Evolutionary conservation across 2,329 filamentous ascomycete genomes (phyloP).

Genomic region (Colletotrichum sp.): DNA sequence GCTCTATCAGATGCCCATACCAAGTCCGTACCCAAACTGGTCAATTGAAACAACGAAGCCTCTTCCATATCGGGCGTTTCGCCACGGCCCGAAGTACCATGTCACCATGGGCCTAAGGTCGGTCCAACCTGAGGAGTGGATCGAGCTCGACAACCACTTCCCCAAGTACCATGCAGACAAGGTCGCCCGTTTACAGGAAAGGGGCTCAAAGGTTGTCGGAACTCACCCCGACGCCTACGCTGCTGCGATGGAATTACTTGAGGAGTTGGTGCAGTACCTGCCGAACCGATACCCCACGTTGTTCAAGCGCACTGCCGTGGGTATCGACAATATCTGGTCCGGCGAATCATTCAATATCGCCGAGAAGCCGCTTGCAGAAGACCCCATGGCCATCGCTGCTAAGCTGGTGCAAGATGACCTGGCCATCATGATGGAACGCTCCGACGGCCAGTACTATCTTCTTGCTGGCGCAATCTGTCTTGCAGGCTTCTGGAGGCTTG

Average conservation of each 20-base stretch:
- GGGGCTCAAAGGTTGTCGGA: constrained; percentile 69
- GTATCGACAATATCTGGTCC: constrained; percentile 74
- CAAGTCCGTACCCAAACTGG: constrained; percentile 71
- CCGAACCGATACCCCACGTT: constrained; percentile 77
- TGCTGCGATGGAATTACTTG: constrained; percentile 76
- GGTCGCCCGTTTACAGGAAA: constrained; percentile 67
- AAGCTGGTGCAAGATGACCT: constrained; percentile 82
- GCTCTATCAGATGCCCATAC: constrained; percentile 62
- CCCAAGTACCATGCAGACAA: constrained; percentile 76
- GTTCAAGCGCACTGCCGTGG: constrained; percentile 66
- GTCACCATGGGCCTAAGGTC: constrained; percentile 79
- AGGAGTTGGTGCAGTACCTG: constrained; percentile 75
- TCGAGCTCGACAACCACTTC: constrained; percentile 84
- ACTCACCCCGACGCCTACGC: constrained; percentile 75
- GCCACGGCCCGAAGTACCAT: constrained; percentile 77
- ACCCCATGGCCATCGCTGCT: constrained; percentile 78
- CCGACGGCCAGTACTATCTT: constrained; percentile 82
- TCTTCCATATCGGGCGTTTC: constrained; percentile 79
- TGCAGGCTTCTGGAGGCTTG: constrained; percentile 82
- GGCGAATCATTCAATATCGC: constrained; percentile 74
- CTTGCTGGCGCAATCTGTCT: constrained; percentile 78
- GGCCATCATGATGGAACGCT: constrained; percentile 79
- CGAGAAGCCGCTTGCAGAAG: constrained; percentile 69
- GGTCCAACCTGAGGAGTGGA: constrained; percentile 76
- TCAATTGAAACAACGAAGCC: constrained; percentile 72